A percentile compares a stretch with the other conserved stretches of the same genome.
Conservation (phyloP, 495 filamentous ascomycete species). For the Patellaria atrata region DNA sequence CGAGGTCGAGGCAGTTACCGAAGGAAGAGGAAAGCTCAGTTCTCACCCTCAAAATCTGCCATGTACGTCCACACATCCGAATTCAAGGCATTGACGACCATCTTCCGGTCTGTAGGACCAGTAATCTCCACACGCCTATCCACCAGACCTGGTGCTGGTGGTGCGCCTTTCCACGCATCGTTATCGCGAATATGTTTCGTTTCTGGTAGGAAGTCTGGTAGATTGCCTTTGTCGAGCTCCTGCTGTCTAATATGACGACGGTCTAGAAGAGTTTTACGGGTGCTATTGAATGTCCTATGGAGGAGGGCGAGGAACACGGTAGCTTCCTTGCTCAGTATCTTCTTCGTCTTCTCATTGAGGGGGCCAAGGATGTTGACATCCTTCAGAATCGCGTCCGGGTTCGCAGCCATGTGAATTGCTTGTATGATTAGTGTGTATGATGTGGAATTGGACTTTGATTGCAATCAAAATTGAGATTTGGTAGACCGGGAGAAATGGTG, state of each 20-base stretch:
- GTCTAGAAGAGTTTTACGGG: constrained; percentile 78
- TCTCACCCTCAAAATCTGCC: constrained; percentile 90
- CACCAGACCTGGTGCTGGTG: constrained; percentile 82
- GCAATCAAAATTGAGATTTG: too few relatives aligned
- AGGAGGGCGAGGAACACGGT: constrained; percentile 87
- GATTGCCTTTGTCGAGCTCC: constrained; percentile 78
- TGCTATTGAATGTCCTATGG: constrained; percentile 85
- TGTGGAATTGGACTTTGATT: too few relatives aligned
- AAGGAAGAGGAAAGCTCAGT: not conserved
- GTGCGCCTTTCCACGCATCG: constrained; percentile 84
- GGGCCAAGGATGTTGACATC: constrained; percentile 74
- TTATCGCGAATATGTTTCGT: constrained; percentile 93
- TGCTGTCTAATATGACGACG: constrained; percentile 77
- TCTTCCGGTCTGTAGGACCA: constrained; percentile 94
- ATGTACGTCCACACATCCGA: constrained; percentile 98
- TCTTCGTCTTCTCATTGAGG: constrained; percentile 62
- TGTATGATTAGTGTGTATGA: too few relatives aligned
- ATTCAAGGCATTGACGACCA: constrained; percentile 98
- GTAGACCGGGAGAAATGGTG: too few relatives aligned
- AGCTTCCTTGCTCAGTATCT: constrained; percentile 85
- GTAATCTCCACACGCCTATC: constrained; percentile 98
- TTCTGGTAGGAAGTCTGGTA: constrained; percentile 95
- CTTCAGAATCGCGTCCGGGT: constrained; percentile 55
- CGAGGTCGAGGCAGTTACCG: constrained; percentile 2
- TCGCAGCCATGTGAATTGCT: constrained; percentile 17